Percentiles rank a stretch among this genome's conserved stretches.
These are phyloP conservation scores for Pueraria montana DNA, from an alignment of 306 rosid genomes.

Conservation along the genomic window DNA sequence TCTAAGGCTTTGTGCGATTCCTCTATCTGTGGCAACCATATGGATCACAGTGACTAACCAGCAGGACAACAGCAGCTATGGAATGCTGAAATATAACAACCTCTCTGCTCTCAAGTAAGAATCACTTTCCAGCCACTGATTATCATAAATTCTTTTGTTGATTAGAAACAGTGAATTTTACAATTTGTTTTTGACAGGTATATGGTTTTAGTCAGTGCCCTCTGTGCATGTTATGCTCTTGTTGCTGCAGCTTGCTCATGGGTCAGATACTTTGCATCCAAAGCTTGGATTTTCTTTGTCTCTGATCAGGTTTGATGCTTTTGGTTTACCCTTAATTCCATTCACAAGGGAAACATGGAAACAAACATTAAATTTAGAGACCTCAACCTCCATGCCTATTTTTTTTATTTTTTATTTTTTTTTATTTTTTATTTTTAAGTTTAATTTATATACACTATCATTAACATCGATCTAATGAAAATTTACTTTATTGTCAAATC, in stretches of 20 bases:
- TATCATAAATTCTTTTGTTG: neutral
- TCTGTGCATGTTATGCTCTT: conserved; percentile 73
- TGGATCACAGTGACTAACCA: conserved; percentile 79
- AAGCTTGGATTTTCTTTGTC: conserved; percentile 86
- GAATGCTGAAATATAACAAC: conserved; percentile 64
- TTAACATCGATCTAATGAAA: too few relatives aligned
- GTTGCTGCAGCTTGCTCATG: conserved; percentile 68
- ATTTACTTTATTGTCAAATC: too few relatives aligned
- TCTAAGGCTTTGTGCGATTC: conserved; percentile 70
- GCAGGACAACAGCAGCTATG: conserved; percentile 70
- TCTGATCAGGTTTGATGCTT: conserved; percentile 80
- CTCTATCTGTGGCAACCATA: conserved; percentile 72
- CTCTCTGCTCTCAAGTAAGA: conserved; percentile 82
- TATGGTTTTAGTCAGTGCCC: conserved; percentile 73
- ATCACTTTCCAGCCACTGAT: neutral
- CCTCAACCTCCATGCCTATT: too few relatives aligned
- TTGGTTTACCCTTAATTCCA: neutral
- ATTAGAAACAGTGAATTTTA: neutral
- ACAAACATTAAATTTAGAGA: neutral
- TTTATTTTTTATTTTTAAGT: too few relatives aligned
- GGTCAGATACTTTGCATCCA: conserved; percentile 58
- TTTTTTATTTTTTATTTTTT: too few relatives aligned
- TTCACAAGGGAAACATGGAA: neutral
- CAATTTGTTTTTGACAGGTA: conserved; percentile 61
- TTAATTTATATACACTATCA: too few relatives aligned